Evolutionary conservation across 1,284 basidiomycete genomes (phyloP).

Genomic region (Malassezia caprae): DNA sequence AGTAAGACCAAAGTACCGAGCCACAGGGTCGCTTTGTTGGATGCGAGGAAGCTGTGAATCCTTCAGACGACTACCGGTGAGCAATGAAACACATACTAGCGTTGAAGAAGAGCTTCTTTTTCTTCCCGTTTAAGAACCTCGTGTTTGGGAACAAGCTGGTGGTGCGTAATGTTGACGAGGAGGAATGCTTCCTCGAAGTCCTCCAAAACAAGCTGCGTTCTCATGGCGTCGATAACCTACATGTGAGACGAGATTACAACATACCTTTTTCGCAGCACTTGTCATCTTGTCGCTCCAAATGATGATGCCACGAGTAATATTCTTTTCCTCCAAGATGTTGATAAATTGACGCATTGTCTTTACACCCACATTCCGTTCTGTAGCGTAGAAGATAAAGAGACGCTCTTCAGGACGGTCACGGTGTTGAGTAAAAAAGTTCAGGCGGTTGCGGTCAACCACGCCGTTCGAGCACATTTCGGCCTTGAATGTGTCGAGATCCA

Average conservation of each 20-base stretch:
- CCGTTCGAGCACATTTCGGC: conserved; percentile 52
- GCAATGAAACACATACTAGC: conserved; percentile 64
- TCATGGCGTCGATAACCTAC: conserved; percentile 49
- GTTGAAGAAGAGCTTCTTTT: conserved; percentile 74
- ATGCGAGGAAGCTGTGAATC: conserved; percentile 97
- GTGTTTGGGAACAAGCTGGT: conserved; percentile 87
- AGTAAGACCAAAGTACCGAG: conserved; percentile 88
- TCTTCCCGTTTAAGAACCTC: conserved; percentile 75
- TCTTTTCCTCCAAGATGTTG: conserved; percentile 53
- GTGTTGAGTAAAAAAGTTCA: conserved; percentile 44
- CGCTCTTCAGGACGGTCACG: conserved; percentile 56
- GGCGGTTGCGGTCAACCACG: conserved; percentile 34
- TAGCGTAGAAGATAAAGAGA: conserved; percentile 81
- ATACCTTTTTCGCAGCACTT: conserved; percentile 81
- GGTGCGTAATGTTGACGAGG: conserved; percentile 87
- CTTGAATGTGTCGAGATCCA: conserved; percentile 66
- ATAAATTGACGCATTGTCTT: conserved; percentile 48
- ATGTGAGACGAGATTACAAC: conserved; percentile 21
- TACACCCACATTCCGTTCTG: conserved; percentile 42
- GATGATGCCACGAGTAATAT: conserved; percentile 81
- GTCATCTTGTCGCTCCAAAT: conserved; percentile 96
- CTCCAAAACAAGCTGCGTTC: conserved; percentile 70
- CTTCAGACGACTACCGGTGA: conserved; percentile 67
- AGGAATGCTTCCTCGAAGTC: conserved; percentile 94
- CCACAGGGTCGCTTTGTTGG: conserved; percentile 88